phyloP scores from a whole-genome alignment of 176 grass and related monocot species.

The Juncus effusus region DNA sequence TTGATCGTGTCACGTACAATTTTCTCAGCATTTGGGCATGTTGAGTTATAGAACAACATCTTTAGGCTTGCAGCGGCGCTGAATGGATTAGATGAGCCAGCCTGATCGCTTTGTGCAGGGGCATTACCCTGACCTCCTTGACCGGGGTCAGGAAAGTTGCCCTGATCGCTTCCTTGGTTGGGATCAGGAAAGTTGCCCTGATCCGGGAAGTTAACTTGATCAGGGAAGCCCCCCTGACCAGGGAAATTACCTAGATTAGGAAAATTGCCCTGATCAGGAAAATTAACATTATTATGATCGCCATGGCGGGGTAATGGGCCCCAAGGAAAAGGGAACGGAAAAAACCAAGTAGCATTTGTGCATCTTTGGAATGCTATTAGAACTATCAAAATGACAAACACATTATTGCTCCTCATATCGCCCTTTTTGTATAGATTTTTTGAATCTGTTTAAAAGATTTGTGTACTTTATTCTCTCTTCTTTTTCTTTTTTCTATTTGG shows the following conservation, averaged over 20 bases:
- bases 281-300: background rate
- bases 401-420: constrained; percentile 14
- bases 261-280: background rate
- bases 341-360: background rate
- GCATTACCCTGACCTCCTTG: background rate
- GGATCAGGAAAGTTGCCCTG: background rate
- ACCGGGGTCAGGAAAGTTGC: background rate
- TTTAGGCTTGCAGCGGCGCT: background rate
- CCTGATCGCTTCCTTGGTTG: background rate
- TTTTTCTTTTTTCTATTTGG: constrained; percentile 2
- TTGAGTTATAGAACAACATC: constrained; percentile 15
- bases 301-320: background rate
- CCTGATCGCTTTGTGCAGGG: background rate
- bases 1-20: constrained; percentile 23
- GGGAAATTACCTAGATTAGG: background rate
- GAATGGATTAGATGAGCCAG: background rate
- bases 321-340: background rate
- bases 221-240: background rate
- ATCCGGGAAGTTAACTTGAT: background rate
- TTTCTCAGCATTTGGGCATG: constrained; percentile 25
- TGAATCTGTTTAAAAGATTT: constrained; percentile 6
- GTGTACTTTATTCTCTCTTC: background rate
- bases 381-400: constrained; percentile 7
- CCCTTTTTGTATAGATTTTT: background rate
- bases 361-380: background rate